phyloP scores from a whole-genome alignment of 2,329 filamentous ascomycete species.

The Fusarium pseudoanthophilum region DNA sequence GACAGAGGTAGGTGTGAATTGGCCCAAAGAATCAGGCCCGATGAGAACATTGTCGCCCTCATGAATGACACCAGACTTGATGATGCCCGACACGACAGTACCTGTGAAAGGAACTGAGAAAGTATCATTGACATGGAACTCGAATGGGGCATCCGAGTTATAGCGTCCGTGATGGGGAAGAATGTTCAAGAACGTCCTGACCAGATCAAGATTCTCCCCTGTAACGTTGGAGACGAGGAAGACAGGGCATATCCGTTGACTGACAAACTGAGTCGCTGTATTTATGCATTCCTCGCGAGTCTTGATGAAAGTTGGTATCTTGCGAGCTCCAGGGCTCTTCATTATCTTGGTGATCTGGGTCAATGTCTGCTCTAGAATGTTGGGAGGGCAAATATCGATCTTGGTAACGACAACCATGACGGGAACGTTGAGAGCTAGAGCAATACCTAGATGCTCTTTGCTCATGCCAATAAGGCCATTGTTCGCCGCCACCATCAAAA shows the following conservation, averaged over 20 bases:
- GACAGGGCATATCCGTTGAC: slow-evolving; percentile 92
- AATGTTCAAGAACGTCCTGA: slow-evolving; percentile 94
- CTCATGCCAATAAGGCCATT: slow-evolving; percentile 98
- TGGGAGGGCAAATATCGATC: slow-evolving; percentile 96
- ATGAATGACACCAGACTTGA: slow-evolving; percentile 88
- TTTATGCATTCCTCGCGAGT: slow-evolving; percentile 91
- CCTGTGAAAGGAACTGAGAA: slow-evolving; percentile 98
- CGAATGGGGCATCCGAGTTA: slow-evolving; percentile 86
- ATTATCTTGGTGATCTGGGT: slow-evolving; percentile 91
- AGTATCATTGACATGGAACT: slow-evolving; percentile 96
- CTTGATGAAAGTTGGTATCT: slow-evolving; percentile 96
- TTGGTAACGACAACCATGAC: slow-evolving; percentile 99
- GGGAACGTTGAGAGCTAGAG: slow-evolving; percentile 92
- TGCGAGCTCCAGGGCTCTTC: slow-evolving; percentile 91
- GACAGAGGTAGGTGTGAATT: slow-evolving; percentile 87
- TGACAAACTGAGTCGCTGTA: slow-evolving; percentile 95
- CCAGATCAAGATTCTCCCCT: slow-evolving; percentile 87
- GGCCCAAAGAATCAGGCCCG: slow-evolving; percentile 88
- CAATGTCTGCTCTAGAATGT: slow-evolving; percentile 94
- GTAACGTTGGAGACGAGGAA: slow-evolving; percentile 99
- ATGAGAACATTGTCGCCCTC: slow-evolving; percentile 90
- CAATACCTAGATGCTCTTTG: slow-evolving; percentile 96
- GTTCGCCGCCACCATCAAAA: slow-evolving; percentile 98
- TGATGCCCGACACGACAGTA: slow-evolving; percentile 93
- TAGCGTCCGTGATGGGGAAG: slow-evolving; percentile 95